Evolutionary conservation across 2,329 filamentous ascomycete genomes (phyloP), one percentile per base, ranked within the genome.

Genomic region (Phialophora expanda): DNA sequence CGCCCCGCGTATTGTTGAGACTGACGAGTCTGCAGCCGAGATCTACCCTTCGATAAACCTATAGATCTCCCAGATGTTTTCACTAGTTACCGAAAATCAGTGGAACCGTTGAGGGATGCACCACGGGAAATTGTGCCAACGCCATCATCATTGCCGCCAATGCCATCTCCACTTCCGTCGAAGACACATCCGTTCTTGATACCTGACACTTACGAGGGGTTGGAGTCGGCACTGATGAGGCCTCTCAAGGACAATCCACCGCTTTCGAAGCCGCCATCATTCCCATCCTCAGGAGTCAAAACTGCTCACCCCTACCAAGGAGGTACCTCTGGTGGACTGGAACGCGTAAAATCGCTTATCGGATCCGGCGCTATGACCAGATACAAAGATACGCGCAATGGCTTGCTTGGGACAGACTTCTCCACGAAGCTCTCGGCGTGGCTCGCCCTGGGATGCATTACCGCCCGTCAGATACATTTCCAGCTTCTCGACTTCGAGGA

Each of bases 351-450:
- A 2, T 81, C 90, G 69, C 80, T 92, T 3, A 81, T 92, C 58
- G 80, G 80, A 8, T 85, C 83, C 1, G 88, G 88, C 1, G 79
- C 83, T 6, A 86, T 90, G 77, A 84, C 81, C 0, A 77, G 78
- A 1, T 94, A 93, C 76, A 89, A 91, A 73, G 82, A 86, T 20
- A 90, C 89, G 0, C 84, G 90, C 1, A 92, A 93, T 66, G 89
- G 89, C 0, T 81, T 93, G 0, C 75, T 93, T 0, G 90, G 90
- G 1, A 74, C 81, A 1, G 88, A 92, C 69, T 92, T 89, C 73
- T 90, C 88, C 72, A 92, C 90, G 2, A 93, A 93, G 67, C 79
- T 94, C 0, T 92, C 90, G 0, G 88, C 86, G 0, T 94, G 87
- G 74, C 82, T 94, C 0, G 85, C 90, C 0, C 83, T 91, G 12